A percentile compares a stretch with the other conserved stretches of the same genome.
phyloP scores from a whole-genome alignment of 169 alveolate genomes.

The Eimeria nieschulzi region DNA sequence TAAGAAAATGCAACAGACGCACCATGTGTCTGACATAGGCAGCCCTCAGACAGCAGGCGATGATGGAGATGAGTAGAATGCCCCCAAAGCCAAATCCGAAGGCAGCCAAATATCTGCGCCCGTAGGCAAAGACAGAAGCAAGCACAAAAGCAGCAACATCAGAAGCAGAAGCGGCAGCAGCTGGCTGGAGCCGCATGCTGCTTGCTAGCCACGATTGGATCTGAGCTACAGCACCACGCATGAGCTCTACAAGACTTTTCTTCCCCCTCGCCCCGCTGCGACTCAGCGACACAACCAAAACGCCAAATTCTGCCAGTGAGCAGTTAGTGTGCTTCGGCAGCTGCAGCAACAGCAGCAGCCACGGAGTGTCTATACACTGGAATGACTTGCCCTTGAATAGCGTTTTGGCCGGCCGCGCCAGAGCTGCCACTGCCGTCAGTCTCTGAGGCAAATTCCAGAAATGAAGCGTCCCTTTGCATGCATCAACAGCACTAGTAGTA shows the following conservation, averaged over 20 bases:
- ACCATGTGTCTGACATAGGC: constrained; percentile 21
- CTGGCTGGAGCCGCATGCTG: constrained; percentile 5
- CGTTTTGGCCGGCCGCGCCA: no score
- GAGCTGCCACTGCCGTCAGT: no score
- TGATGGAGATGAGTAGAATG: background rate
- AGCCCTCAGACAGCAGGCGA: background rate
- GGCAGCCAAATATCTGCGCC: background rate
- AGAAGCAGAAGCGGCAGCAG: background rate
- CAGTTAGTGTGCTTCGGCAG: background rate
- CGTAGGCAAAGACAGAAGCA: background rate
- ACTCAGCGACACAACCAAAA: no score
- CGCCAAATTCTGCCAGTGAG: background rate
- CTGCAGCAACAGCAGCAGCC: background rate
- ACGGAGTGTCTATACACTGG: no score
- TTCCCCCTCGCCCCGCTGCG: no score
- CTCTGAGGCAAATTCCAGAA: no score
- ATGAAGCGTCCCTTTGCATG: no score
- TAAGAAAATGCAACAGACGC: background rate
- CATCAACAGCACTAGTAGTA: background rate
- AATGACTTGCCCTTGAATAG: no score
- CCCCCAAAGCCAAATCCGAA: constrained; percentile 13
- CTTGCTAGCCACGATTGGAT: no score
- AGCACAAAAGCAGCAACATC: background rate
- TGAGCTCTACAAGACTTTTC: no score
- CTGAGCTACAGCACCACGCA: no score